Evolutionary conservation across 805 yeast species (phyloP).

Genomic region (Candida quercuum): DNA sequence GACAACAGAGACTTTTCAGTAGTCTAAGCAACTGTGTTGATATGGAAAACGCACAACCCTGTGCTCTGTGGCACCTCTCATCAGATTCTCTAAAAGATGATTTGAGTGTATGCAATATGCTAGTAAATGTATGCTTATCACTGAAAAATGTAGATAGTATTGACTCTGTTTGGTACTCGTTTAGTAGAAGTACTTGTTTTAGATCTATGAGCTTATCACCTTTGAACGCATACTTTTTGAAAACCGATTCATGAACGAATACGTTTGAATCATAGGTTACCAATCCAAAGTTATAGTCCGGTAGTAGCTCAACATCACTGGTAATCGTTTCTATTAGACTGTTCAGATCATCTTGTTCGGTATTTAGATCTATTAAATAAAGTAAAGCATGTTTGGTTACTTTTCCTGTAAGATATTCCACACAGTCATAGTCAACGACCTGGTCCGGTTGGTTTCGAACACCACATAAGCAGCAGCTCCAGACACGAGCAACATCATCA

Average conservation of each 20-base stretch:
- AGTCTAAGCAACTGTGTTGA: conserved; percentile 78
- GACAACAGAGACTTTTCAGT: conserved; percentile 75
- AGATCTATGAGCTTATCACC: background rate
- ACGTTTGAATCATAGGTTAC: conserved; percentile 83
- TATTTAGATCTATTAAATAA: conserved; percentile 80
- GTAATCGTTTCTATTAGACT: conserved; percentile 75
- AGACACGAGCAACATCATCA: conserved; percentile 63
- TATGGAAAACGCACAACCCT: conserved; percentile 84
- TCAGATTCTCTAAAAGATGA: conserved; percentile 51
- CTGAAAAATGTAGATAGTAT: background rate
- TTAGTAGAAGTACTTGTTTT: background rate
- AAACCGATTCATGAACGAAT: conserved; percentile 67
- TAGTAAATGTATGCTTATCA: no score
- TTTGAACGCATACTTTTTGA: background rate
- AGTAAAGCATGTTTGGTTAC: conserved; percentile 42
- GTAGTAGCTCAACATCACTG: no score
- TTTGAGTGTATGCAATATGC: conserved; percentile 2
- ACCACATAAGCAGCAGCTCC: conserved; percentile 82
- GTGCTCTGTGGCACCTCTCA: conserved; percentile 73
- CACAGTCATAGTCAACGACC: no score
- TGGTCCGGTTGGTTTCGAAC: conserved; percentile 60
- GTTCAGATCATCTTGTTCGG: conserved; percentile 75
- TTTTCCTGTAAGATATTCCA: conserved; percentile 61
- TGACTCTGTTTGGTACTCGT: background rate
- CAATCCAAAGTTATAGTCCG: conserved; percentile 73